Conservation (phyloP, 306 rosid genomes). For the Glycyrrhiza uralensis region DNA sequence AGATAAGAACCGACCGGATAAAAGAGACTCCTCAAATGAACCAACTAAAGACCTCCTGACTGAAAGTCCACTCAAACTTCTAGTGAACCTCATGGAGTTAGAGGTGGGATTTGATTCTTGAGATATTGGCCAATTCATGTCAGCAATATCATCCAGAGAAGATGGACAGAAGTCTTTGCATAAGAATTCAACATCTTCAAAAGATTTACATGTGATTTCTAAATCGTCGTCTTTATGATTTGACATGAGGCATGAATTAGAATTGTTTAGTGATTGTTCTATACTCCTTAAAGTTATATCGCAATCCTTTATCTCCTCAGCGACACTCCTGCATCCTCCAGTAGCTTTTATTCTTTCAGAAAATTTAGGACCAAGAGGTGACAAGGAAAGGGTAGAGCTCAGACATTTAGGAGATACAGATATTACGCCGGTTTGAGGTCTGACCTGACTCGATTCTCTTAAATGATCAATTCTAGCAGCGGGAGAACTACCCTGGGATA, state of each 20-base stretch:
- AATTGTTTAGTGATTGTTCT: conserved; percentile 39
- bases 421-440: conserved; percentile 36
- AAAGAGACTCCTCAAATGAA: conserved; percentile 95
- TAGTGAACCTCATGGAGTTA: conserved; percentile 48
- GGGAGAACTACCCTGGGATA: conserved; percentile 35
- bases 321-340: conserved; percentile 35
- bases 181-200: conserved; percentile 56
- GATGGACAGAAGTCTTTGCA: conserved; percentile 60
- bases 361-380: conserved; percentile 88
- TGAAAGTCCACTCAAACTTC: conserved; percentile 83
- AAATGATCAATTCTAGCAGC: conserved; percentile 36
- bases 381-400: conserved; percentile 62
- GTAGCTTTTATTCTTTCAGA: conserved; percentile 62
- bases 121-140: conserved; percentile 39
- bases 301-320: conserved; percentile 41
- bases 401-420: conserved; percentile 39
- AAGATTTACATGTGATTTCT: conserved; percentile 43
- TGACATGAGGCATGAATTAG: conserved; percentile 36
- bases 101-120: conserved; percentile 49
- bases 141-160: conserved; percentile 52
- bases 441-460: conserved; percentile 38
- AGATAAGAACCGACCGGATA: conserved; percentile 86
- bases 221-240: conserved; percentile 44
- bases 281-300: conserved; percentile 33
- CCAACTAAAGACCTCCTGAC: conserved; percentile 94